A percentile compares a stretch with the other conserved stretches of the same genome.
Evolutionary conservation across 164 flowering plant species (phyloP).

Genomic region (Aristolochia fimbriata): DNA sequence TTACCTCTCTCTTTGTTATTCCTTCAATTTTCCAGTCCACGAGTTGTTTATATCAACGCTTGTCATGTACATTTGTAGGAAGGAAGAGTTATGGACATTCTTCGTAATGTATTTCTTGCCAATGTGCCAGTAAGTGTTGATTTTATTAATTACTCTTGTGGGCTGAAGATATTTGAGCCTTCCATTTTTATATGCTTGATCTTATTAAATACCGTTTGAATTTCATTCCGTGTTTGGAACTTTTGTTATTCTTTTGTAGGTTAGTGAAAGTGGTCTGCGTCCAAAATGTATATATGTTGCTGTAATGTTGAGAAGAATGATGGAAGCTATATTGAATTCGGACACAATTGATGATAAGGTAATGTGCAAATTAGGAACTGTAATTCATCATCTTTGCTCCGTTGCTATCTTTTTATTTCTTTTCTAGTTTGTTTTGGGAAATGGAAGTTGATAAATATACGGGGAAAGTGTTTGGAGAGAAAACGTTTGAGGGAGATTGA

Average conservation of each 20-base stretch:
- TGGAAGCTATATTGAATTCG: constrained; percentile 80
- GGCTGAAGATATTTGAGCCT: too few relatives aligned
- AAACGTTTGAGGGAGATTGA: too few relatives aligned
- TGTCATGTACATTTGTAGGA: constrained; percentile 22
- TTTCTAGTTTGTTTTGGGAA: too few relatives aligned
- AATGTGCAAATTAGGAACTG: not conserved
- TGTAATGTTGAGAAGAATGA: constrained; percentile 89
- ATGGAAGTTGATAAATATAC: too few relatives aligned
- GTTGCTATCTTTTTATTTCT: too few relatives aligned
- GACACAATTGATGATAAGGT: constrained; percentile 98
- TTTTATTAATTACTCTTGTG: not conserved
- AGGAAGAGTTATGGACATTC: constrained; percentile 43
- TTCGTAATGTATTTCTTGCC: constrained; percentile 69
- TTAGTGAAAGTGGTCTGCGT: constrained; percentile 44
- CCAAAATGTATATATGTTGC: constrained; percentile 90
- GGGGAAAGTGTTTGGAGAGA: too few relatives aligned
- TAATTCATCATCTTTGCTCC: too few relatives aligned
- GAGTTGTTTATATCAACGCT: not conserved
- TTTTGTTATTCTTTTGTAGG: constrained; percentile 24
- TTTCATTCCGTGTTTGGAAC: not conserved
- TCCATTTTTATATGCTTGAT: not conserved
- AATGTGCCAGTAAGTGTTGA: constrained; percentile 64
- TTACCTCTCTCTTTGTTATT: not conserved
- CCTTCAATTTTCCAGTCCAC: not conserved
- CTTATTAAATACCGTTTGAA: too few relatives aligned